Base-by-base conservation (phyloP, 441 rosid genomes). In the Pelargonium myrrhifolium region DNA sequence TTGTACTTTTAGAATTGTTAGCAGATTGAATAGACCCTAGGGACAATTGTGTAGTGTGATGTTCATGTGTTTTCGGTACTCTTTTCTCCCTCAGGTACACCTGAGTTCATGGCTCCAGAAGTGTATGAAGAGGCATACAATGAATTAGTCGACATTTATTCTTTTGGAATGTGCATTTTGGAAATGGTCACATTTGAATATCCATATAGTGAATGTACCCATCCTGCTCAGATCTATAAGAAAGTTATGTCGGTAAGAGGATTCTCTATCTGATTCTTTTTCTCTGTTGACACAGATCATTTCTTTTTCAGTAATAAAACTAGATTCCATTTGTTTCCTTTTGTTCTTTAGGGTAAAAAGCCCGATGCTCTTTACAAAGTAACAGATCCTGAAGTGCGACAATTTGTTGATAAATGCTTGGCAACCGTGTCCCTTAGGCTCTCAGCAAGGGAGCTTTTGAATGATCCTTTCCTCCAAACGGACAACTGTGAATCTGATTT, bases 81-180 rank as follows among this genome's bases (percentile, higher is more conserved):
- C 11, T 72, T 49, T 17, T 71, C 76, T 79, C 45, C 65, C 62
- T 61, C 85, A 92, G 98, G 98, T 43, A 92, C 99, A 15, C 97
- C 94, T 8, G 99, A 94, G 82, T 94, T 94, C 64, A 94, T 94
- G 99, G 99, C 98, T 61, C 99, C 99, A 28, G 99, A 94, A 80
- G 88, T 94, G 14, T 94, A 88, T 42, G 92, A 88, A 80, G 99
- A 94, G 78, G 96, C 88, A 0, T 92, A 92, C 61, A 89, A 92
- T 73, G 98, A 94, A 75, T 68, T 89, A 62, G 99, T 92, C 9
- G 99, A 94, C 79, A 85, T 92, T 69, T 94, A 94, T 76, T 86
- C 99, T 0, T 94, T 94, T 24, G 98, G 99, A 40, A 94, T 94
- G 99, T 89, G 98, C 83, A 77, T 94, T 28, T 76, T 94, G 76